Base-by-base conservation (phyloP, 2,329 filamentous ascomycete genomes). In the Microdochium trichocladiopsis region DNA sequence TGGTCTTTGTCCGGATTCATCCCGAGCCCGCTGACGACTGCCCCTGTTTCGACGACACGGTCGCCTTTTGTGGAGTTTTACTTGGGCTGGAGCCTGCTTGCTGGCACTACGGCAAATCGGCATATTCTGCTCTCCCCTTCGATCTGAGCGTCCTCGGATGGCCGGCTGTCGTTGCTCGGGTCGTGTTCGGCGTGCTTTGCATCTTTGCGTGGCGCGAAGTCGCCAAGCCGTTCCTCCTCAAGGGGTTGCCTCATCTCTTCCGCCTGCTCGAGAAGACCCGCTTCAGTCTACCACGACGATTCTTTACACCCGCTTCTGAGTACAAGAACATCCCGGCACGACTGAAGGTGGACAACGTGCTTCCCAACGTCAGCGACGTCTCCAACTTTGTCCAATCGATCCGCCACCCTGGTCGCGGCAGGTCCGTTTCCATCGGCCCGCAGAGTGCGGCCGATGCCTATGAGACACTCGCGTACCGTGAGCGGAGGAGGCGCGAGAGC, bases 401-500 rank as follows among this genome's bases (percentile, higher is more conserved):
- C 47, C 84, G 90, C 23, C 85, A 93, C 59, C 88, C 90, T 0
- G 80, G 79, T 14, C 78, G 90, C 54, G 86, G 86, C 55, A 82
- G 94, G 50, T 87, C 91, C 28, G 83, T 97, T 31, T 96, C 91
- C 5, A 82, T 97, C 51, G 94, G 94, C 0, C 94, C 94, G 2
- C 94, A 97, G 70, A 96, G 92, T 47, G 92, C 92, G 55, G 94
- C 94, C 2, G 94, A 99, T 71, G 94, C 91, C 23, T 96, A 96
- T 70, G 94, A 99, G 72, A 90, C 91, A 21, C 76, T 99, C 49
- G 94, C 93, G 5, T 96, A 96, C 65, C 85, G 93, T 21, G 90
- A 96, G 63, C 70, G 79, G 22, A 71, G 74, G 52, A 69, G 80
- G 25, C 67, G 78, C 28, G 80, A 83, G 69, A 78, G 80, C 66